These are phyloP conservation scores for Alternaria gaisen DNA, from an alignment of 2,329 filamentous ascomycete species.

Conservation along the genomic window DNA sequence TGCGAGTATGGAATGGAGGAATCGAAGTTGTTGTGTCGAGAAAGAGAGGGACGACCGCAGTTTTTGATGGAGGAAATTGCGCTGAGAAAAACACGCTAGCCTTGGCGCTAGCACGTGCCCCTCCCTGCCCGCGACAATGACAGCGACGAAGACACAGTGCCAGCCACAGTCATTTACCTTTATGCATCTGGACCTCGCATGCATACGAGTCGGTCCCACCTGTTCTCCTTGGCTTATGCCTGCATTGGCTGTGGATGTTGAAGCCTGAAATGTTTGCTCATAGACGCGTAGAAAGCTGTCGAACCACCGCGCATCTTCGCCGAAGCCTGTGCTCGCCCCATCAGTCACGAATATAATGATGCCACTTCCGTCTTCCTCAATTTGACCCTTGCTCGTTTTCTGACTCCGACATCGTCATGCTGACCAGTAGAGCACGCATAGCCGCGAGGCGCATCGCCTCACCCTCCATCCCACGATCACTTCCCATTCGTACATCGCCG, in stretches of 20 bases:
- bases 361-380: conserved; percentile 9
- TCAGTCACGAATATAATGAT: conserved; percentile 36
- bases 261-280: conserved; percentile 10
- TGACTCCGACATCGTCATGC: conserved; percentile 38
- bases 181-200: conserved; percentile 2
- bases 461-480: conserved; percentile 25
- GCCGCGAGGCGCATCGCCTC: conserved; percentile 46
- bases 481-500: conserved; percentile 28
- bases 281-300: conserved; percentile 29
- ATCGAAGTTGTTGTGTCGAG: conserved; percentile 26
- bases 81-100: conserved; percentile 25
- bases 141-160: not conserved
- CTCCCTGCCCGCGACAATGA: conserved; percentile 1
- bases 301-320: conserved; percentile 35
- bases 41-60: conserved; percentile 22
- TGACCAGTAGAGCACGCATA: conserved; percentile 47
- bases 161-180: not conserved
- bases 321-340: conserved; percentile 32
- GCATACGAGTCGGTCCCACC: not conserved
- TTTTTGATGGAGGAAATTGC: conserved; percentile 35
- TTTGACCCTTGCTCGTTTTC: conserved; percentile 10
- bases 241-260: conserved; percentile 4
- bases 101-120: conserved; percentile 28
- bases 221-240: not conserved
- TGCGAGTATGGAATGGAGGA: conserved; percentile 20